phyloP scores from a whole-genome alignment of 305 asterid species.

The Andrographis paniculata region DNA sequence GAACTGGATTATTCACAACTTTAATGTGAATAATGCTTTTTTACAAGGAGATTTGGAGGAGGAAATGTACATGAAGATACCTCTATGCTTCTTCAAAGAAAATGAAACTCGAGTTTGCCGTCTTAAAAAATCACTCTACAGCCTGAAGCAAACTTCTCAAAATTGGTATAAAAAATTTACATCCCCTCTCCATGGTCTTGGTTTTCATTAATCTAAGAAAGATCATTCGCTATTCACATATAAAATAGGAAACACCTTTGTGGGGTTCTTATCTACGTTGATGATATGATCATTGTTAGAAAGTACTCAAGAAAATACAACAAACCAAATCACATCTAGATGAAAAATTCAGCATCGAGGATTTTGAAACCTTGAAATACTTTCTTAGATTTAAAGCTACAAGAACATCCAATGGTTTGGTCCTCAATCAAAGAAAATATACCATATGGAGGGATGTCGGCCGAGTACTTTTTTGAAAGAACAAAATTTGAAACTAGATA shows the following conservation, averaged over 20 bases:
- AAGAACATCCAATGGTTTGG: neutral
- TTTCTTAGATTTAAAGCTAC: neutral
- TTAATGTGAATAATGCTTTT: neutral
- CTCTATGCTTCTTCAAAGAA: neutral
- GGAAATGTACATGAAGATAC: slow-evolving; percentile 1
- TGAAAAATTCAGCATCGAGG: neutral
- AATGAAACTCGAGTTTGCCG: neutral
- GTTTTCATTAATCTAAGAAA: neutral
- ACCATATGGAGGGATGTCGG: neutral
- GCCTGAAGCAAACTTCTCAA: neutral
- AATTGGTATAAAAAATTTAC: neutral
- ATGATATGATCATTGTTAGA: neutral
- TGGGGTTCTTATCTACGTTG: neutral
- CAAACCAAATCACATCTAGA: neutral
- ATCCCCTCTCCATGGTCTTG: neutral
- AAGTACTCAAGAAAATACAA: neutral
- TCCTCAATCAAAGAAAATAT: neutral
- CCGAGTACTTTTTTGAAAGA: neutral
- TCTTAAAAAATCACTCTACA: neutral
- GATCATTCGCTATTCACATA: neutral
- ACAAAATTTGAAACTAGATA: neutral
- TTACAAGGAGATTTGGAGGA: neutral
- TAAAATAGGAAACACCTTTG: neutral
- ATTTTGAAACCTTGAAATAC: neutral
- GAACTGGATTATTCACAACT: neutral